Conservation (phyloP, 352 stramenopile species). For the Phytophthora macrochlamydospora region DNA sequence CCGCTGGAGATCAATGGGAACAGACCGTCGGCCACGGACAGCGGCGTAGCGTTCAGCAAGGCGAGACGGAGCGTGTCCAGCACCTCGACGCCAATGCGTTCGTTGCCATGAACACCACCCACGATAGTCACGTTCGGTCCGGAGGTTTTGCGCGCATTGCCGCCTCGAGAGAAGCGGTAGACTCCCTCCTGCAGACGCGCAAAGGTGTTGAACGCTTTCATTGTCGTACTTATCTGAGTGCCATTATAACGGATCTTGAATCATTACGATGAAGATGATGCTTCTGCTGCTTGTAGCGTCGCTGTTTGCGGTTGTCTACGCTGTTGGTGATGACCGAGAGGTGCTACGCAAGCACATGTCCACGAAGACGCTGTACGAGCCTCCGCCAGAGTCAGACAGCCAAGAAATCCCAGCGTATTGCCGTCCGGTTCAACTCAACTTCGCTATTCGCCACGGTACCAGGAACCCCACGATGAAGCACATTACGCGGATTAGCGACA, state of each 20-base stretch:
- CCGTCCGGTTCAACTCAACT: constrained; percentile 72
- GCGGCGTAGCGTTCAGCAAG: constrained; percentile 35
- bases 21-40: constrained; percentile 17
- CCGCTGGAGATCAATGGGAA: constrained; percentile 36
- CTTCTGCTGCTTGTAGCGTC: constrained; percentile 23
- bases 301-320: background rate
- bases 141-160: background rate
- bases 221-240: background rate
- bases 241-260: background rate
- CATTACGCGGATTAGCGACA: constrained; percentile 58
- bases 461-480: constrained; percentile 83
- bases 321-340: constrained; percentile 18
- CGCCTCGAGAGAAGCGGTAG: constrained; percentile 44
- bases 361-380: constrained; percentile 78
- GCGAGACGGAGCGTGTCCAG: constrained; percentile 61
- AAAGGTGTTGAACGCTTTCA: constrained; percentile 36
- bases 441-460: constrained; percentile 78
- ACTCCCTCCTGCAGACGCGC: constrained; percentile 44
- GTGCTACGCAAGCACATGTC: constrained; percentile 71
- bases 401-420: constrained; percentile 26
- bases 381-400: constrained; percentile 7
- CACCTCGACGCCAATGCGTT: constrained; percentile 69
- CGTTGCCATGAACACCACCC: constrained; percentile 78
- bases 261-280: background rate
- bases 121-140: constrained; percentile 63